These are phyloP conservation scores for Aspergillus viridinutans DNA, from an alignment of 2,329 filamentous ascomycete genomes.

Conservation along the genomic window DNA sequence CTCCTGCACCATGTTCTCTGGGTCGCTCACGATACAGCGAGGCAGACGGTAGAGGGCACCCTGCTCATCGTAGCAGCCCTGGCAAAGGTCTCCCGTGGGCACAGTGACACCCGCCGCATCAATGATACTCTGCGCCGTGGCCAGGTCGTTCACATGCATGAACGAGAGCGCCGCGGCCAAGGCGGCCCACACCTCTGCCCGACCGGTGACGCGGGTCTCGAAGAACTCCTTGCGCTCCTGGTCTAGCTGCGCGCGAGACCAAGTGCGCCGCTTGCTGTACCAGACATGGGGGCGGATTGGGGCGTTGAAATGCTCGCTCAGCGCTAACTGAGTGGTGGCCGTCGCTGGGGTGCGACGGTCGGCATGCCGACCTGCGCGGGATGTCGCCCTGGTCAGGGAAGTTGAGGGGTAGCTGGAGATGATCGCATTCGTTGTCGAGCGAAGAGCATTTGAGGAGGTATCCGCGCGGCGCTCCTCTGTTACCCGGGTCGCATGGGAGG, in stretches of 20 bases:
- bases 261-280: conserved; percentile 59
- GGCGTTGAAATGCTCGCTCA: conserved; percentile 63
- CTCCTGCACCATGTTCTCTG: conserved; percentile 49
- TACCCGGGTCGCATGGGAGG: conserved; percentile 21
- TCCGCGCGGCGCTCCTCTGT: conserved; percentile 22
- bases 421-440: conserved; percentile 9
- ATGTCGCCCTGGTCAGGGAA: conserved; percentile 7
- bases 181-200: conserved; percentile 74
- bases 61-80: conserved; percentile 67
- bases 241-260: conserved; percentile 66
- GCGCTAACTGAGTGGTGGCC: conserved; percentile 22
- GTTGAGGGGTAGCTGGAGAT: conserved; percentile 11
- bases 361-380: conserved; percentile 8
- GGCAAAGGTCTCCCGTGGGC: conserved; percentile 66
- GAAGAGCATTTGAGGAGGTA: conserved; percentile 12
- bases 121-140: conserved; percentile 74
- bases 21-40: conserved; percentile 65
- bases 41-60: conserved; percentile 68
- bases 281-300: conserved; percentile 64
- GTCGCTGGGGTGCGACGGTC: conserved; percentile 5
- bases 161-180: conserved; percentile 64
- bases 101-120: conserved; percentile 72
- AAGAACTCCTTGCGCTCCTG: conserved; percentile 79
- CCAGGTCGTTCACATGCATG: conserved; percentile 59
- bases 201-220: conserved; percentile 78